Evolutionary conservation across 2,329 filamentous ascomycete species (phyloP).

Genomic region (Periglandula ipomoeae): DNA sequence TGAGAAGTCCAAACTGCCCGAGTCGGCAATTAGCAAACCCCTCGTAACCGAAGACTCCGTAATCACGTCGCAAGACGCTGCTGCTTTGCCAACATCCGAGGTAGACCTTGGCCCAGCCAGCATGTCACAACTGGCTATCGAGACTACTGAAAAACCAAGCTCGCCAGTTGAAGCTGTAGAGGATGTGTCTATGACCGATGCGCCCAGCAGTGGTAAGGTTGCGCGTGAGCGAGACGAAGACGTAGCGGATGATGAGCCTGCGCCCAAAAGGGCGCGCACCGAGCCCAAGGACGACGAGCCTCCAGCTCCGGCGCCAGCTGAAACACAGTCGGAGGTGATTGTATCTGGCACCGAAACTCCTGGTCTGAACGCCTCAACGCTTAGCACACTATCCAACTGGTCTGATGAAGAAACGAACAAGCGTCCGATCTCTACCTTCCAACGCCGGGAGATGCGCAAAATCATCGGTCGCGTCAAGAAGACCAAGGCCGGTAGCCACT

Average conservation of each 20-base stretch:
- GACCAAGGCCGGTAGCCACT: constrained; percentile 69
- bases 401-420: constrained; percentile 33
- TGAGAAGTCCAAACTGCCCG: constrained; percentile 7
- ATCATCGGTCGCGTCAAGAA: constrained; percentile 72
- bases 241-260: constrained; percentile 51
- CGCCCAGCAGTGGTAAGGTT: constrained; percentile 47
- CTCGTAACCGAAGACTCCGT: constrained; percentile 9
- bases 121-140: constrained; percentile 30
- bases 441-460: constrained; percentile 54
- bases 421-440: constrained; percentile 46
- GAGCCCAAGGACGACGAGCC: constrained; percentile 40
- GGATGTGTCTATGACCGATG: constrained; percentile 47
- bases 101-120: constrained; percentile 26
- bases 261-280: constrained; percentile 73
- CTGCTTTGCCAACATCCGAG: constrained; percentile 21
- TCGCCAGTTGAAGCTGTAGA: constrained; percentile 19
- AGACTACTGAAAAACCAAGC: constrained; percentile 21
- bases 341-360: constrained; percentile 7
- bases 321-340: constrained; percentile 3
- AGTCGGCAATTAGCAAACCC: constrained; percentile 11
- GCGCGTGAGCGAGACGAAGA: constrained; percentile 74
- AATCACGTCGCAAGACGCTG: constrained; percentile 10
- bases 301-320: constrained; percentile 9
- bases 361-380: constrained; percentile 9
- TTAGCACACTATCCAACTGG: constrained; percentile 28